phyloP scores from a whole-genome alignment of 306 rosid species.

The Cotoneaster glaucophyllus region DNA sequence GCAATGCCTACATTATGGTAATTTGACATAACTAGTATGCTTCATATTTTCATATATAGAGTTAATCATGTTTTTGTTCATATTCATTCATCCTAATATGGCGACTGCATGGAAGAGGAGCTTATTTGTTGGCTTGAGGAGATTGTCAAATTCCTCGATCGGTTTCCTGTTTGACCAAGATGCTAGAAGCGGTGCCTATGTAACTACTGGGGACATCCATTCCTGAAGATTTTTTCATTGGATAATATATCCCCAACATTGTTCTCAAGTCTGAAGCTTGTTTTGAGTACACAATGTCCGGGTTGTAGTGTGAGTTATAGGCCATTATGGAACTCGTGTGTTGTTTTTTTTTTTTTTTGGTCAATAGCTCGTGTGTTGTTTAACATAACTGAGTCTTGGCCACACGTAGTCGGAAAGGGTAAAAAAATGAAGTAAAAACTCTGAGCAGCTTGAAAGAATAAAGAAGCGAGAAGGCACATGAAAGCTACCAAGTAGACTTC shows the following conservation, averaged over 20 bases:
- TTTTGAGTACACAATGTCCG: neutral
- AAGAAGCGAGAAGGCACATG: neutral
- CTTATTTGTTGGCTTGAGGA: neutral
- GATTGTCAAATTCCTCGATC: neutral
- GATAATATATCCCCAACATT: neutral
- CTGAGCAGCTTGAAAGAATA: neutral
- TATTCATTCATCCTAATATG: neutral
- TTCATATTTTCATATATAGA: slow-evolving; percentile 1
- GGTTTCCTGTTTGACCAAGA: neutral
- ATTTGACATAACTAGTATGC: slow-evolving; percentile 6
- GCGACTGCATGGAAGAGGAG: neutral
- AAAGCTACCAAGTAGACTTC: neutral
- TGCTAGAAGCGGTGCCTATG: too few relatives aligned
- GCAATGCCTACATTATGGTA: slow-evolving; percentile 98
- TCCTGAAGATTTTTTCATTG: neutral
- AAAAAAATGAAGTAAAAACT: neutral
- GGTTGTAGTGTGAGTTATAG: neutral
- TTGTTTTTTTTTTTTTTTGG: too few relatives aligned
- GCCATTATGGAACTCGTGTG: neutral
- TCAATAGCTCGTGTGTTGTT: neutral
- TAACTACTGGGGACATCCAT: neutral
- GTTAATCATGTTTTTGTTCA: neutral
- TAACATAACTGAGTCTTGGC: neutral
- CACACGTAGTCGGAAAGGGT: neutral
- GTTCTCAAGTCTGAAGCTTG: neutral